These are phyloP conservation scores for Tetrastigma voinierianum DNA, from an alignment of 164 flowering plant genomes.

Conservation along the genomic window DNA sequence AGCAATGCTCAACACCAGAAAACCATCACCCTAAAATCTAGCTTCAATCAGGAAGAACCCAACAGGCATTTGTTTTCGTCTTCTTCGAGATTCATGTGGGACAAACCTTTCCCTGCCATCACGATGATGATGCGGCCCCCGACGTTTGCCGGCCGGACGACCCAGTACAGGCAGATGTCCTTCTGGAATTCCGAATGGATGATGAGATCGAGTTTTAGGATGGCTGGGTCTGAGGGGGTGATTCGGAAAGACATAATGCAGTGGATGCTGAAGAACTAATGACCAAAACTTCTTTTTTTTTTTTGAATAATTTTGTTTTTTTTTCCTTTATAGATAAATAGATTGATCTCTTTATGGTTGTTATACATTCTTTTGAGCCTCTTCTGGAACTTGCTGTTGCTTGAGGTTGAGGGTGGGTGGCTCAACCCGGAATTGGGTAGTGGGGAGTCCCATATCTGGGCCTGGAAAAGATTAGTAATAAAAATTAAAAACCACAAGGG, in stretches of 20 bases:
- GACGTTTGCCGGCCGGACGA: slow-evolving; percentile 31
- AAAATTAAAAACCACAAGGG: no score
- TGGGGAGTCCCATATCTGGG: background rate
- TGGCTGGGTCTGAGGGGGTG: no score
- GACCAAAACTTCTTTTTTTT: background rate
- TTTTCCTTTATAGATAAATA: background rate
- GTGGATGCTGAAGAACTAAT: slow-evolving; percentile 56
- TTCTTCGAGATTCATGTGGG: slow-evolving; percentile 32
- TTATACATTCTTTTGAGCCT: background rate
- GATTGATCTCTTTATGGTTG: no score
- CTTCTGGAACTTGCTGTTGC: background rate
- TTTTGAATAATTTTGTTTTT: background rate
- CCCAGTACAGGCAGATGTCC: slow-evolving; percentile 45
- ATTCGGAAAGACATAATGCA: slow-evolving; percentile 66
- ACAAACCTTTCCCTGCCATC: slow-evolving; percentile 49
- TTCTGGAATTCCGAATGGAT: slow-evolving; percentile 43
- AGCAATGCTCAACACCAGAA: slow-evolving; percentile 22
- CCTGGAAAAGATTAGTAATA: background rate
- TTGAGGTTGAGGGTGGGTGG: background rate
- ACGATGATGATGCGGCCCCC: slow-evolving; percentile 45
- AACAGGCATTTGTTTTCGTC: slow-evolving; percentile 41
- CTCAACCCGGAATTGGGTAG: background rate
- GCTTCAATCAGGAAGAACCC: slow-evolving; percentile 29
- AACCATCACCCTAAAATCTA: slow-evolving; percentile 17
- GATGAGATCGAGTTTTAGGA: no score